Evolutionary conservation across 2,329 filamentous ascomycete species (phyloP), one percentile per base, ranked within the genome.

Genomic region (Alternaria metachromatica): DNA sequence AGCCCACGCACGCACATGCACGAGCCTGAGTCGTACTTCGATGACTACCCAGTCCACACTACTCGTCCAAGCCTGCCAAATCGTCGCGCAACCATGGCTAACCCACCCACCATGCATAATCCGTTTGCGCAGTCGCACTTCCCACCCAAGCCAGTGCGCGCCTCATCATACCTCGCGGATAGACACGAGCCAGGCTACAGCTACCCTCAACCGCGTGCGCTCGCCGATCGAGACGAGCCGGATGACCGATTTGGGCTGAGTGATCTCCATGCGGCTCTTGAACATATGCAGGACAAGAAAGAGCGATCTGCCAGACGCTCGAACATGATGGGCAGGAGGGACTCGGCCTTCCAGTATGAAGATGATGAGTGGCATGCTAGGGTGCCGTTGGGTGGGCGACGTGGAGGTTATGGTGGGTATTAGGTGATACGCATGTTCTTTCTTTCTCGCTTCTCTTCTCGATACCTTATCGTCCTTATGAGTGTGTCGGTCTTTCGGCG

Each of bases 31-130:
- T 30, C 58, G 0, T 71, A 70, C 62, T 60, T 56, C 8, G 53
- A 67, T 2, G 59, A 70, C 2, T 60, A 68, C 8, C 55, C 49
- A 10, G 12, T n/a, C 6, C 55, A 62, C 44, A 9, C 43, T 6
- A 11, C 45, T 8, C 65, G 63, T 2, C 70, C 63, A 3, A 21
- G 26, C 13, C 45, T 60, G 2, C 48, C 54, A 5, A 51, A 62
- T 49, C 70, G 68, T n/a, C 65, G 66, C 63, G 65, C 63, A 10
- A 72, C 61, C 25, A 30, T 57, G 5, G 64, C 67, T 12, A 18
- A 49, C 3, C 60, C 62, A 13, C 33, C 60, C 20, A 23, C 5
- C 9, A 26, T 9, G 1, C 41, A 33, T 1, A 68, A 69, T 25
- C 58, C 64, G 1, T 69, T 67, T 20, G 60, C 63, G 30, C 55